Evolutionary conservation across 371 early-diverging fungal species (phyloP).

Genomic region (Apophysomyces variabilis): DNA sequence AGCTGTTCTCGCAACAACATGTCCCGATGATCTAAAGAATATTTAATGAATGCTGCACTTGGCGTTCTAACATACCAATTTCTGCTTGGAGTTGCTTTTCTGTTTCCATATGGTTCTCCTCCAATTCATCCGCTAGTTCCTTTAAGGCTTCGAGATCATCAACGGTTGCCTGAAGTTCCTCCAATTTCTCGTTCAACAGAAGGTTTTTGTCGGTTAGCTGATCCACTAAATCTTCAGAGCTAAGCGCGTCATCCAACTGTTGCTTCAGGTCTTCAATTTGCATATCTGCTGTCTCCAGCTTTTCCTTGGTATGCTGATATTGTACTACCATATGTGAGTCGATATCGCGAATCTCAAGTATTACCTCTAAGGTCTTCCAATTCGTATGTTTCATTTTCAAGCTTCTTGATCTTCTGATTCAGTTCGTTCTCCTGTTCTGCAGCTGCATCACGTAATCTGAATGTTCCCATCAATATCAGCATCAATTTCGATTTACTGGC

Average conservation of each 20-base stretch:
- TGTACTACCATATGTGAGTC: slow-evolving; percentile 39
- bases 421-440: slow-evolving; percentile 75
- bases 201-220: slow-evolving; percentile 83
- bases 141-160: slow-evolving; percentile 91
- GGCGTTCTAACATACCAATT: slow-evolving; percentile 48
- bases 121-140: slow-evolving; percentile 91
- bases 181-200: slow-evolving; percentile 71
- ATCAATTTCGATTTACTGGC: too few species aligned
- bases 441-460: slow-evolving; percentile 80
- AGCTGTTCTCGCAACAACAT: slow-evolving; percentile 67
- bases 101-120: slow-evolving; percentile 87
- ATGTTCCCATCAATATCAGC: neutral
- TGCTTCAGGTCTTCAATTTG: slow-evolving; percentile 85
- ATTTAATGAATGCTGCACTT: neutral
- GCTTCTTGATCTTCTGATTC: slow-evolving; percentile 58
- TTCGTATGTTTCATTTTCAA: slow-evolving; percentile 72
- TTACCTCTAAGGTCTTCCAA: slow-evolving; percentile 53
- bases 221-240: slow-evolving; percentile 82
- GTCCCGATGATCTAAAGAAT: slow-evolving; percentile 63
- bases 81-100: slow-evolving; percentile 87
- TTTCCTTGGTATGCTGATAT: slow-evolving; percentile 57
- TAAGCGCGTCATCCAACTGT: slow-evolving; percentile 81
- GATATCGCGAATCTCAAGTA: neutral
- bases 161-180: slow-evolving; percentile 74
- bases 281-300: slow-evolving; percentile 67